Evolutionary conservation across 306 rosid genomes (phyloP).

Genomic region (Cicer judaicum): DNA sequence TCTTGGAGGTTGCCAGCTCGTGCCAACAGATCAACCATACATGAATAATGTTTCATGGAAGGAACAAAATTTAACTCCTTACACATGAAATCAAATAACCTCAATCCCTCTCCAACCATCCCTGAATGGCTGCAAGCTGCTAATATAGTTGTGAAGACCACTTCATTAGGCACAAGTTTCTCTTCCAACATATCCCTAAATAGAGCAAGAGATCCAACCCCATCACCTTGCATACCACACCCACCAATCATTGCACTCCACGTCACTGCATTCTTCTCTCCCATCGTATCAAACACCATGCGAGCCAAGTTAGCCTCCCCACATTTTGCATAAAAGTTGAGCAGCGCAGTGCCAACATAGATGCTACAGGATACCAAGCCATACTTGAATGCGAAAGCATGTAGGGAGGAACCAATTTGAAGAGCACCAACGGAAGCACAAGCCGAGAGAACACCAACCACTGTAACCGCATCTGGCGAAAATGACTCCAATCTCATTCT

Average conservation of each 20-base stretch:
- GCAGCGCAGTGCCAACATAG: conserved; percentile 72
- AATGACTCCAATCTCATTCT: conserved; percentile 58
- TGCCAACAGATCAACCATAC: conserved; percentile 76
- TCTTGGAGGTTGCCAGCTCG: conserved; percentile 78
- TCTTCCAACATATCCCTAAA: conserved; percentile 69
- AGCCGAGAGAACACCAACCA: conserved; percentile 66
- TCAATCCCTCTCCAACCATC: conserved; percentile 73
- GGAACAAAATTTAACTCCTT: conserved; percentile 61
- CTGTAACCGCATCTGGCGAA: conserved; percentile 68
- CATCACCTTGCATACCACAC: conserved; percentile 78
- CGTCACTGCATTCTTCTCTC: conserved; percentile 63
- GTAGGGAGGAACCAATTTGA: conserved; percentile 65
- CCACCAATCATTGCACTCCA: conserved; percentile 88
- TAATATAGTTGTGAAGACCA: conserved; percentile 62
- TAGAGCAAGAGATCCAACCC: conserved; percentile 61
- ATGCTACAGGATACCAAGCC: conserved; percentile 56
- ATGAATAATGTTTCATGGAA: conserved; percentile 77
- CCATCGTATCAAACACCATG: conserved; percentile 68
- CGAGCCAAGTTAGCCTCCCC: conserved; percentile 75
- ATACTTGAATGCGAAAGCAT: conserved; percentile 59
- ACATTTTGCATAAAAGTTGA: conserved; percentile 79
- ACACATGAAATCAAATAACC: conserved; percentile 64
- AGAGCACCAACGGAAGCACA: conserved; percentile 69
- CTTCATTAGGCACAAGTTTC: conserved; percentile 63
- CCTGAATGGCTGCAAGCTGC: conserved; percentile 87